Percentiles rank a stretch among this genome's conserved stretches.
phyloP scores from a whole-genome alignment of 164 flowering plant species.

The Macadamia integrifolia region DNA sequence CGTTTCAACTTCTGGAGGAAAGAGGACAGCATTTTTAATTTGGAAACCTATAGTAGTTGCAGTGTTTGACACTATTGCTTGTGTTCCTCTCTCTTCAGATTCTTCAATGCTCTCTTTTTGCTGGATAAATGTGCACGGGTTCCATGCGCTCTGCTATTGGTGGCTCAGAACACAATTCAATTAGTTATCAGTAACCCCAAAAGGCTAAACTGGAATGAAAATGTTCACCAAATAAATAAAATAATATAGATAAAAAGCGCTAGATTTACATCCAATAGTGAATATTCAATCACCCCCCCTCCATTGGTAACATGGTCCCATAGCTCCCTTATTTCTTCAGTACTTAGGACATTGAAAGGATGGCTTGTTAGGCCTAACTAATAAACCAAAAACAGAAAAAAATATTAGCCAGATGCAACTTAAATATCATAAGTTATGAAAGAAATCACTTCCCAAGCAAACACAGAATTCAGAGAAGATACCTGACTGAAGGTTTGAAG shows the following conservation, averaged over 20 bases:
- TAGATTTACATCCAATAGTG: conserved; percentile 7
- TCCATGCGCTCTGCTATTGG: conserved; percentile 5
- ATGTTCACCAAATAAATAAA: neutral
- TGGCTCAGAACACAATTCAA: neutral
- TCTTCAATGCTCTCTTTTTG: conserved; percentile 10
- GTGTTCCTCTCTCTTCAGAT: neutral
- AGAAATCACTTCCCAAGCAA: neutral
- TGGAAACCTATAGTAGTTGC: conserved; percentile 17
- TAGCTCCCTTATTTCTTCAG: conserved; percentile 21
- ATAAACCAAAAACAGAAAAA: conserved; percentile 2
- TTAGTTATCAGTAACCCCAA: neutral
- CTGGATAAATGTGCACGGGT: neutral
- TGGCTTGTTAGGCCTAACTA: conserved; percentile 14
- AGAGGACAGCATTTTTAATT: conserved; percentile 19
- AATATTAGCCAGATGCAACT: conserved; percentile 1
- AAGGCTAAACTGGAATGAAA: neutral
- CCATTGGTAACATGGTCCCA: conserved; percentile 16
- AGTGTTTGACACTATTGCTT: neutral
- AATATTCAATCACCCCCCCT: conserved; percentile 12
- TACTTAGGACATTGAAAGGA: conserved; percentile 5
- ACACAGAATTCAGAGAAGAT: neutral
- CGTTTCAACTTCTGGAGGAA: conserved; percentile 23
- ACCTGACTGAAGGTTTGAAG: conserved; percentile 17
- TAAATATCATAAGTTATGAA: neutral
- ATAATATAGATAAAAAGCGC: neutral